Base-by-base conservation (phyloP, 345 rosid genomes). In the Pugionium cornutum region DNA sequence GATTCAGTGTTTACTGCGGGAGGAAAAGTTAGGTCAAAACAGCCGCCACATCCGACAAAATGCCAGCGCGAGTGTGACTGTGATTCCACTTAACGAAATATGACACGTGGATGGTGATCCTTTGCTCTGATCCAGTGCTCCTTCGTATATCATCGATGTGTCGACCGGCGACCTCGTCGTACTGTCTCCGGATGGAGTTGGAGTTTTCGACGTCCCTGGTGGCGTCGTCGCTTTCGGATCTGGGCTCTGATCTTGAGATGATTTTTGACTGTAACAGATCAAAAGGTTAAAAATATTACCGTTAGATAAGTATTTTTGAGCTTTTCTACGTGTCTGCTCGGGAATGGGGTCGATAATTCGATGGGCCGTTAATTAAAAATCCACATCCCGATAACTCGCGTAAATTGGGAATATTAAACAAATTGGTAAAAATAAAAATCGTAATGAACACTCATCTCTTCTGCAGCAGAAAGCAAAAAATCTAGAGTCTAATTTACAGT, bases 121-220 rank as follows among this genome's bases (percentile, higher is more conserved):
- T 58, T 72, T 66, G 41, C 82, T 83, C 26, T 75, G 69, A 47
- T 70, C 83, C 62, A 76, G 32, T 6, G 79, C 78, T 4, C 96
- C 97, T 61, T 85, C 88, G 49, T 91, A 91, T 50, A 88, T 84
- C 89, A 91, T 88, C 0, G 83, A 18, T 42, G 70, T 37, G 67
- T 86, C 77, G 34, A 30, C 75, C 41, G 32, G 45, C 35, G 46
- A 73, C 61, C n/a, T 69, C 3, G 50, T 36, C 11, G 53, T 39
- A 37, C 7, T 34, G 29, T 1, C 58, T 52, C 46, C 64, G 64
- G n/a, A 4, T 0, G 62, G 75, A 35, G 45, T 52, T 0, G 62
- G 75, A 35, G 45, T 52, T 3, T 49, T 27, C 8, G 76, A 18
- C 11, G 70, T 32, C 1, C 61, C 64, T 9, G 69, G n/a, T 33